Evolutionary conservation across 73 alveolate genomes (phyloP).

Genomic region (Blepharisma japonicum): DNA sequence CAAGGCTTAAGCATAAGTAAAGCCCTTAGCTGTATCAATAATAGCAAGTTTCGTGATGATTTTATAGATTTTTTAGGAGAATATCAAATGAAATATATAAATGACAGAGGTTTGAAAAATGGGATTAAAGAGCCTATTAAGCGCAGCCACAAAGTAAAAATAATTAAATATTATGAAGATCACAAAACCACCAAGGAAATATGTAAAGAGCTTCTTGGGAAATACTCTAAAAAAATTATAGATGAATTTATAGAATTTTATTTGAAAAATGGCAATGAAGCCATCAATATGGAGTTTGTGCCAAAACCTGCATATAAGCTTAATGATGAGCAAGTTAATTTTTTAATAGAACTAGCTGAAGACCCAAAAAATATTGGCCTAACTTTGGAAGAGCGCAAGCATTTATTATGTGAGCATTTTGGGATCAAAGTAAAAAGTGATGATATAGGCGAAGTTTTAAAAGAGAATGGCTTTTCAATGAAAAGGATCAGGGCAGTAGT

Average conservation of each 20-base stretch:
- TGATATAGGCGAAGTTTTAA: not conserved
- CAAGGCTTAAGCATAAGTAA: too few relatives aligned
- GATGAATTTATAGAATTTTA: not conserved
- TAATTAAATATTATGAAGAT: not conserved
- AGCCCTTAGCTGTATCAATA: too few relatives aligned
- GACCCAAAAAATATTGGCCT: not conserved
- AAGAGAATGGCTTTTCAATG: not conserved
- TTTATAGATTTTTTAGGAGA: too few relatives aligned
- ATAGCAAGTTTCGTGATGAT: too few relatives aligned
- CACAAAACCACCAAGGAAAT: not conserved
- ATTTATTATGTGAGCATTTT: not conserved
- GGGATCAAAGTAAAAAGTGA: not conserved
- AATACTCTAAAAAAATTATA: not conserved
- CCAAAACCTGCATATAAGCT: not conserved
- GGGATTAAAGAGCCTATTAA: too few relatives aligned
- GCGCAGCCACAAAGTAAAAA: too few relatives aligned
- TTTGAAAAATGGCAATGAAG: not conserved
- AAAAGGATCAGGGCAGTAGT: not conserved
- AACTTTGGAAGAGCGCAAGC: not conserved
- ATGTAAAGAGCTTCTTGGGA: not conserved
- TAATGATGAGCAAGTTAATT: not conserved
- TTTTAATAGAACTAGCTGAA: conserved; percentile 2
- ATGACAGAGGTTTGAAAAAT: too few relatives aligned
- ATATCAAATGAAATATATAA: too few relatives aligned
- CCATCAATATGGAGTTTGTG: not conserved